phyloP scores from a whole-genome alignment of 805 yeast genomes.

The Sugiyamaella boreocaroliniensis region DNA sequence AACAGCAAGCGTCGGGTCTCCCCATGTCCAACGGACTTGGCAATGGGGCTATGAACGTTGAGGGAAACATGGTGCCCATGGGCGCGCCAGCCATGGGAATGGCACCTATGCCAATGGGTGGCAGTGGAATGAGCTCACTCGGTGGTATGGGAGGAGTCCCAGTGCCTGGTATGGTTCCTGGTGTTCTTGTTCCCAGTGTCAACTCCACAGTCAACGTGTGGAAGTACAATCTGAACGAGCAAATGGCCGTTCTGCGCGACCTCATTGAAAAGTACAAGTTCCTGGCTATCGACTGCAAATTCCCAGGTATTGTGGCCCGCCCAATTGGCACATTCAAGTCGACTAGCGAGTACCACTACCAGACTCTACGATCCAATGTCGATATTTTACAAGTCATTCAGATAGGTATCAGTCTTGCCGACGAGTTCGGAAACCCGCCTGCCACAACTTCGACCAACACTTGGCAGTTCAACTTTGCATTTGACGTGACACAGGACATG shows the following conservation, averaged over 20 bases:
- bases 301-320: slow-evolving; percentile 92
- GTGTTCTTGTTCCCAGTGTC: background rate
- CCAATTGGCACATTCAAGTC: slow-evolving; percentile 92
- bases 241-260: slow-evolving; percentile 34
- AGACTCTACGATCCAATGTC: slow-evolving; percentile 85
- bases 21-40: background rate
- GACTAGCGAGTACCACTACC: slow-evolving; percentile 90
- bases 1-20: background rate
- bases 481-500: slow-evolving; percentile 72
- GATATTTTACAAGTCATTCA: slow-evolving; percentile 83
- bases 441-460: slow-evolving; percentile 56
- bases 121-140: background rate
- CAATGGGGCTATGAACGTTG: background rate
- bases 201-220: slow-evolving; percentile 31
- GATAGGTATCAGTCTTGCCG: slow-evolving; percentile 71
- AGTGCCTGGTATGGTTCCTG: background rate
- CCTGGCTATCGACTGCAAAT: slow-evolving; percentile 70
- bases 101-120: background rate
- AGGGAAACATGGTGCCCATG: background rate
- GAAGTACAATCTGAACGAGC: slow-evolving; percentile 36
- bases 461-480: slow-evolving; percentile 95
- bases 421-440: slow-evolving; percentile 61
- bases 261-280: slow-evolving; percentile 33
- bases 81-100: background rate
- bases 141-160: background rate